Conservation (phyloP, 2,329 filamentous ascomycete species). For the Lasiodiplodia sp. region DNA sequence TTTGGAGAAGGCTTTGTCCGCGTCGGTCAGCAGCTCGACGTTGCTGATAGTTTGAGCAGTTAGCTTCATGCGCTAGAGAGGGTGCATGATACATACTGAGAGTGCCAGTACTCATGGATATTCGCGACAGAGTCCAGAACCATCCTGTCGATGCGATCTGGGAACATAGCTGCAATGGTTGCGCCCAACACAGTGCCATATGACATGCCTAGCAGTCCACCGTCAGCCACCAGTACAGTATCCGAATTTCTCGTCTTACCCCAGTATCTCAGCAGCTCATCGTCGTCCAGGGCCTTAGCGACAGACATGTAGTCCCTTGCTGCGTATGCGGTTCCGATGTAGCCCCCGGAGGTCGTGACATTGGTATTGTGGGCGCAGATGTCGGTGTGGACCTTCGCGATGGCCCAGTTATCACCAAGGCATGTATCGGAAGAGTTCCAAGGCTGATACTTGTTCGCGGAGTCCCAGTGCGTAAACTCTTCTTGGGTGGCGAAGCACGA, state of each 20-base stretch:
- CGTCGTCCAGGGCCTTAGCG: slow-evolving; percentile 53
- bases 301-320: slow-evolving; percentile 56
- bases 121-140: slow-evolving; percentile 53
- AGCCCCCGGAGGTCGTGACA: slow-evolving; percentile 39
- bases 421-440: slow-evolving; percentile 31
- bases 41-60: not conserved
- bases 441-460: not conserved
- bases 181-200: slow-evolving; percentile 57
- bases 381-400: slow-evolving; percentile 20
- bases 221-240: too few species aligned
- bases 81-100: slow-evolving; percentile 32
- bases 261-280: slow-evolving; percentile 40
- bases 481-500: too few species aligned
- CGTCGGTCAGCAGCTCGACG: not conserved
- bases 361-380: slow-evolving; percentile 31
- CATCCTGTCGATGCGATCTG: slow-evolving; percentile 51
- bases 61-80: not conserved
- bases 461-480: not conserved
- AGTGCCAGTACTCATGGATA: slow-evolving; percentile 56
- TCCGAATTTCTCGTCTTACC: slow-evolving; percentile 23
- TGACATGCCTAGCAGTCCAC: slow-evolving; percentile 40
- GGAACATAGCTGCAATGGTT: slow-evolving; percentile 56
- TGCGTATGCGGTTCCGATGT: slow-evolving; percentile 54
- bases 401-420: slow-evolving; percentile 31
- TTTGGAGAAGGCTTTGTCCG: not conserved